phyloP scores from a whole-genome alignment of 345 rosid species.

The Eutrema heterophyllum region DNA sequence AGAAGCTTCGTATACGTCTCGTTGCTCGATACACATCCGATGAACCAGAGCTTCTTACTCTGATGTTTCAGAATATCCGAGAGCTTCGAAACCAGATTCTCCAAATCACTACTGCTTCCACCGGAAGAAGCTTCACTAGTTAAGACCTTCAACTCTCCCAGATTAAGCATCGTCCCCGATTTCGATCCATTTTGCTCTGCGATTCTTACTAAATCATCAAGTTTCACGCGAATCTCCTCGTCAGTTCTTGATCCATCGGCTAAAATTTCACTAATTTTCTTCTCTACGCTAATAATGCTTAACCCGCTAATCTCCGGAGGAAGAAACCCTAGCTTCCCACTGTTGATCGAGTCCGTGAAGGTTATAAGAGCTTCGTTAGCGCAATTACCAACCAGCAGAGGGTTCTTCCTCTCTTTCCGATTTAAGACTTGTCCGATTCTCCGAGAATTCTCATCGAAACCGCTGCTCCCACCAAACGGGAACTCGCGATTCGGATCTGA shows the following conservation, averaged over 20 bases:
- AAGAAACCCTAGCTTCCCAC: slow-evolving; percentile 31
- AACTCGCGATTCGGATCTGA: slow-evolving; percentile 30
- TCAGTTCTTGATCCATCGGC: slow-evolving; percentile 23
- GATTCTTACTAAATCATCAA: slow-evolving; percentile 33
- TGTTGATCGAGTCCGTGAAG: slow-evolving; percentile 32
- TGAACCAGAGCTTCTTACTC: slow-evolving; percentile 40
- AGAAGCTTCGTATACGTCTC: slow-evolving; percentile 48
- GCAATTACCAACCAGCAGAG: slow-evolving; percentile 48
- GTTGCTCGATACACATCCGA: slow-evolving; percentile 42
- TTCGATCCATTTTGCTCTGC: slow-evolving; percentile 22
- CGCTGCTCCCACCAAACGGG: slow-evolving; percentile 28
- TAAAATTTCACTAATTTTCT: slow-evolving; percentile 35
- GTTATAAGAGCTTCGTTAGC: slow-evolving; percentile 46
- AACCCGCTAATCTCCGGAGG: slow-evolving; percentile 35
- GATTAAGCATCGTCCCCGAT: slow-evolving; percentile 39
- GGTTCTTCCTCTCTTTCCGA: slow-evolving; percentile 33
- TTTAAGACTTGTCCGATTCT: slow-evolving; percentile 42
- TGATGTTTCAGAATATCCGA: slow-evolving; percentile 36
- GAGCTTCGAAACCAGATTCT: slow-evolving; percentile 38
- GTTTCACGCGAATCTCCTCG: slow-evolving; percentile 23
- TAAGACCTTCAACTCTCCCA: slow-evolving; percentile 49
- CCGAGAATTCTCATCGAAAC: slow-evolving; percentile 39
- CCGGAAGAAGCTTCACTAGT: slow-evolving; percentile 23
- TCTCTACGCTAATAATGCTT: slow-evolving; percentile 37
- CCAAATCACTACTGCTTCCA: slow-evolving; percentile 16